Conservation (phyloP, 257 asterid species). For the Oldenlandia corymbosa region DNA sequence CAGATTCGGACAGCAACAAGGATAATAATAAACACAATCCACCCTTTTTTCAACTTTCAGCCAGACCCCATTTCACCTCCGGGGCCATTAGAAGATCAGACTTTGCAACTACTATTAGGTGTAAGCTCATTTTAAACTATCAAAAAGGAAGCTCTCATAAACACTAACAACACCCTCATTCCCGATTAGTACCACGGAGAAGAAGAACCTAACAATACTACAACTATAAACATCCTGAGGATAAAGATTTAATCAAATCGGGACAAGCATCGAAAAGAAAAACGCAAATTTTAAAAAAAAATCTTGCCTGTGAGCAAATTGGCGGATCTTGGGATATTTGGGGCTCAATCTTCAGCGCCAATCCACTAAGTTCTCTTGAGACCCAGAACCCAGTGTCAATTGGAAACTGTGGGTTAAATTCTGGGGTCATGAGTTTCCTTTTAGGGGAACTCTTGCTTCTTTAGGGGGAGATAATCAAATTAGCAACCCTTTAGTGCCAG, state of each 20-base stretch:
- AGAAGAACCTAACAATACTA: too few relatives aligned
- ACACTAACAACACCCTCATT: neutral
- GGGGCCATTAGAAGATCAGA: neutral
- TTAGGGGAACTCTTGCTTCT: too few relatives aligned
- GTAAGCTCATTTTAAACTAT: neutral
- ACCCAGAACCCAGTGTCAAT: slow-evolving; percentile 76
- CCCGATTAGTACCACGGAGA: neutral
- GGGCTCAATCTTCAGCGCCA: slow-evolving; percentile 65
- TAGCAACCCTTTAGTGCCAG: too few relatives aligned
- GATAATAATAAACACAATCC: neutral
- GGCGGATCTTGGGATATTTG: slow-evolving; percentile 50
- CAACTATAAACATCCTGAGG: neutral
- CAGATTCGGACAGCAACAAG: neutral
- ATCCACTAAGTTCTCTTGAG: slow-evolving; percentile 64
- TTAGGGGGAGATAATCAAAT: too few relatives aligned
- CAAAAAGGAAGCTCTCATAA: neutral
- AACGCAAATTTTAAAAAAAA: neutral
- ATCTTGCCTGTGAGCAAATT: slow-evolving; percentile 53
- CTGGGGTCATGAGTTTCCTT: too few relatives aligned
- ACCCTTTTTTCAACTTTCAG: neutral
- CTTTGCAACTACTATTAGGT: neutral
- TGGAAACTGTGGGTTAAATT: neutral
- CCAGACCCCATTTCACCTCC: neutral
- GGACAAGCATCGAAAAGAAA: neutral
- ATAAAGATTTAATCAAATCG: neutral